These are phyloP conservation scores for Laburnicola sp. DNA, from an alignment of 2,329 filamentous ascomycete species.

Conservation along the genomic window DNA sequence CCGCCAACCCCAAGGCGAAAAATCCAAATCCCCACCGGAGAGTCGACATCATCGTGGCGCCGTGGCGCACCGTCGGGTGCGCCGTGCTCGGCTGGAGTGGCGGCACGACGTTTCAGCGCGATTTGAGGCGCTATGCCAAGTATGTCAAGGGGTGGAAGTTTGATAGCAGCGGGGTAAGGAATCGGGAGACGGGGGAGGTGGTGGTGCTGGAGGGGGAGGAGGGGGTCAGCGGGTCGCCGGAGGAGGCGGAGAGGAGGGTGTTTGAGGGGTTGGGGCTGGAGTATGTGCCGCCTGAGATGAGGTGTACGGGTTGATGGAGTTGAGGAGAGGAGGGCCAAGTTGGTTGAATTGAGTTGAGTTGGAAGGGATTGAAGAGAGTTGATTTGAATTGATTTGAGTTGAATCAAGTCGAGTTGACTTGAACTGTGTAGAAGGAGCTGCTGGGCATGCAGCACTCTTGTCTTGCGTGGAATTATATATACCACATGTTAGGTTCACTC, in stretches of 20 bases:
- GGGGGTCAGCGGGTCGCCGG: constrained; percentile 56
- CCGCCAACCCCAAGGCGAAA: constrained; percentile 47
- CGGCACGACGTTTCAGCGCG: constrained; percentile 86
- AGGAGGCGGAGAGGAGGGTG: constrained; percentile 75
- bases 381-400: too few relatives aligned
- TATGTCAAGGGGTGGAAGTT: constrained; percentile 76
- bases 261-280: constrained; percentile 73
- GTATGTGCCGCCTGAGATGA: constrained; percentile 48
- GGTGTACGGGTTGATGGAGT: constrained; percentile 48
- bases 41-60: constrained; percentile 88
- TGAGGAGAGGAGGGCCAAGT: neutral
- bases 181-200: constrained; percentile 68
- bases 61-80: constrained; percentile 87
- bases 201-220: constrained; percentile 64
- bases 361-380: too few relatives aligned
- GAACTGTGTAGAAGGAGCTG: too few relatives aligned
- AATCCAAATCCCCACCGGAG: constrained; percentile 78
- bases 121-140: constrained; percentile 79
- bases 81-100: constrained; percentile 87
- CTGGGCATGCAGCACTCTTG: too few relatives aligned
- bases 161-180: constrained; percentile 83
- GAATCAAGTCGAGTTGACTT: too few relatives aligned
- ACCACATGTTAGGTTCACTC: too few relatives aligned
- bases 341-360: too few relatives aligned
- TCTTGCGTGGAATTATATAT: too few relatives aligned